Evolutionary conservation across 257 asterid species (phyloP).

Genomic region (Verbena officinalis): DNA sequence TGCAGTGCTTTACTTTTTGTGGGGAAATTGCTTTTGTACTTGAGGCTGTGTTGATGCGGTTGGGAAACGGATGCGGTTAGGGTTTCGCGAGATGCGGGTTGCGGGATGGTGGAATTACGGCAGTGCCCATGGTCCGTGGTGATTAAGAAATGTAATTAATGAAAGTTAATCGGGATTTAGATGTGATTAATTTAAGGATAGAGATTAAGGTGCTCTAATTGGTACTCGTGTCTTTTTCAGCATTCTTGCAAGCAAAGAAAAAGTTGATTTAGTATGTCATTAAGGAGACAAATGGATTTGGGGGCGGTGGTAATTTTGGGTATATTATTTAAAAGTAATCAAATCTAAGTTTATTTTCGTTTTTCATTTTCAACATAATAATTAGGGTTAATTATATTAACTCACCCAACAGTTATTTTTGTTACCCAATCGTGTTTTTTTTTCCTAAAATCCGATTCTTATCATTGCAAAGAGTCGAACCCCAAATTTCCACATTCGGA

Average conservation of each 20-base stretch:
- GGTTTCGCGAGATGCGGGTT: conserved; percentile 31
- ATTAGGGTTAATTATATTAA: too few relatives aligned
- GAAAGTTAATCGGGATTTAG: conserved; percentile 21
- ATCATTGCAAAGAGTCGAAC: too few relatives aligned
- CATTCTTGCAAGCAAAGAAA: conserved; percentile 20
- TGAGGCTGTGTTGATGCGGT: conserved; percentile 2
- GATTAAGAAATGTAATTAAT: conserved; percentile 20
- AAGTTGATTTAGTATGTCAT: too few relatives aligned
- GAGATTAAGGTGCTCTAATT: not conserved
- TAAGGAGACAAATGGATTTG: too few relatives aligned
- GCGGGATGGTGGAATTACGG: conserved; percentile 5
- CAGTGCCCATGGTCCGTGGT: conserved; percentile 30
- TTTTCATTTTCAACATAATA: too few relatives aligned
- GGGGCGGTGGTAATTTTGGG: too few relatives aligned
- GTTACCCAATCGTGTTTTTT: too few relatives aligned
- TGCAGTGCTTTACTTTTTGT: conserved; percentile 20
- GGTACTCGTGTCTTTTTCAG: conserved; percentile 1
- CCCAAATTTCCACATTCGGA: too few relatives aligned
- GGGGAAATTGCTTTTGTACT: not conserved
- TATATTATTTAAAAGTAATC: too few relatives aligned
- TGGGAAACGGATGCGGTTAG: conserved; percentile 37
- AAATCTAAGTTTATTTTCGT: too few relatives aligned
- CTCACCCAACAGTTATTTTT: too few relatives aligned
- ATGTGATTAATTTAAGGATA: not conserved
- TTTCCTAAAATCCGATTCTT: too few relatives aligned